Percentiles rank a stretch among this genome's conserved stretches.
These are phyloP conservation scores for Pseudogymnoascus sp. DNA, from an alignment of 2,329 filamentous ascomycete genomes.

Conservation along the genomic window DNA sequence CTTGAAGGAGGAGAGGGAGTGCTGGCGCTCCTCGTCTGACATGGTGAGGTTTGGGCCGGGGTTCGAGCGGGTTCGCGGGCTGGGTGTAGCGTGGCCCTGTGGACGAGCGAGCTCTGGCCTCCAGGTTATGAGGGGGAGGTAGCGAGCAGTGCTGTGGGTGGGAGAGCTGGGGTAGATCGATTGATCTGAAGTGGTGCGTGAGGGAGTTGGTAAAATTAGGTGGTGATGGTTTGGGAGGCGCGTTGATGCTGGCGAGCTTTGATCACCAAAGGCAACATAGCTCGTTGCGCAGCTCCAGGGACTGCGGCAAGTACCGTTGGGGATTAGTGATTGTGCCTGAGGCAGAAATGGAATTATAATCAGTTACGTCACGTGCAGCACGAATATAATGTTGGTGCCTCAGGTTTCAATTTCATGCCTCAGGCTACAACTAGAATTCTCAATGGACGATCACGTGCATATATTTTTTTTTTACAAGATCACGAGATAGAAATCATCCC, in stretches of 20 bases:
- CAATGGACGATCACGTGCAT: neutral
- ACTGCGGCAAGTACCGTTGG: neutral
- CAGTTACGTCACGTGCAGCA: neutral
- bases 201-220: neutral
- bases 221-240: slow-evolving; percentile 1
- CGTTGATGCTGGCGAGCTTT: neutral
- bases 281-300: slow-evolving; percentile 2
- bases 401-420: neutral
- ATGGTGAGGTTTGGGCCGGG: slow-evolving; percentile 2
- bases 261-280: slow-evolving; percentile 4
- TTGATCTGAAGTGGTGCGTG: neutral
- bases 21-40: slow-evolving; percentile 48
- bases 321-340: slow-evolving; percentile 1
- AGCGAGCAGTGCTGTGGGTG: neutral
- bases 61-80: neutral
- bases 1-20: slow-evolving; percentile 72
- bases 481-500: neutral
- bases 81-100: neutral
- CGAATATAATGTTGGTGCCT: neutral
- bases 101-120: neutral
- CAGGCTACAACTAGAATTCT: neutral
- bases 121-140: neutral
- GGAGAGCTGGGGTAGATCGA: neutral
- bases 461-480: neutral
- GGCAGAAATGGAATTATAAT: neutral